A percentile compares a stretch with the other conserved stretches of the same genome.
These are phyloP conservation scores for Aspergillus proliferans DNA, from an alignment of 2,329 filamentous ascomycete species.

Conservation along the genomic window DNA sequence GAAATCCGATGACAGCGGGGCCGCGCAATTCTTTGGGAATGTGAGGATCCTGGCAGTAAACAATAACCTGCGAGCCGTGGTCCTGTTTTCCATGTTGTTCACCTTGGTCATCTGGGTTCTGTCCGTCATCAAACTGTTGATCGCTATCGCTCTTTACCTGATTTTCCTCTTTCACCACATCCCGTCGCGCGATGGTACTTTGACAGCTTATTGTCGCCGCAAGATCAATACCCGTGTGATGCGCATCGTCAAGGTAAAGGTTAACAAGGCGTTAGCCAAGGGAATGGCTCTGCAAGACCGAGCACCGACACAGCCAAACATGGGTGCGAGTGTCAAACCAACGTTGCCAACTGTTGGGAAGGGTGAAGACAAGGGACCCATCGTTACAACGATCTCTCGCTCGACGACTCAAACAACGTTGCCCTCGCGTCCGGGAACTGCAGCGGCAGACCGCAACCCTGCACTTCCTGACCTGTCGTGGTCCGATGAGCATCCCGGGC, in stretches of 20 bases:
- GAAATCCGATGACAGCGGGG: slow-evolving; percentile 48
- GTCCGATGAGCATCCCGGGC: slow-evolving; percentile 37
- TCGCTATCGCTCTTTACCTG: slow-evolving; percentile 72
- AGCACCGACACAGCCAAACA: slow-evolving; percentile 39
- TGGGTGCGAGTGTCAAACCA: slow-evolving; percentile 30
- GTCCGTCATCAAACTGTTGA: slow-evolving; percentile 64
- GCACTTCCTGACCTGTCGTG: slow-evolving; percentile 36
- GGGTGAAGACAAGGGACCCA: slow-evolving; percentile 34
- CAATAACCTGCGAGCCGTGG: slow-evolving; percentile 71
- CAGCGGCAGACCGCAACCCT: slow-evolving; percentile 28
- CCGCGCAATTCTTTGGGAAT: slow-evolving; percentile 78
- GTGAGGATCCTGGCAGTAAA: slow-evolving; percentile 64
- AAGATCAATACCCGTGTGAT: slow-evolving; percentile 84
- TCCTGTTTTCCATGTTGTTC: slow-evolving; percentile 87
- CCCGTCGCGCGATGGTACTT: slow-evolving; percentile 68
- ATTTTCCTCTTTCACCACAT: slow-evolving; percentile 92
- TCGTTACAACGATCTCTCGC: slow-evolving; percentile 24
- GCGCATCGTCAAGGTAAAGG: slow-evolving; percentile 76
- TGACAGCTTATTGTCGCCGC: slow-evolving; percentile 79
- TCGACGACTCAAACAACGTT: slow-evolving; percentile 56
- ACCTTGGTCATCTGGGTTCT: slow-evolving; percentile 86
- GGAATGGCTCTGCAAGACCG: slow-evolving; percentile 56
- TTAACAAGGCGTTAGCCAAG: slow-evolving; percentile 80
- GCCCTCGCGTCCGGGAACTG: slow-evolving; percentile 56
- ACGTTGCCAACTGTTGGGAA: slow-evolving; percentile 60